A percentile compares a stretch with the other conserved stretches of the same genome.
Evolutionary conservation across 2,329 filamentous ascomycete species (phyloP).

Genomic region (Penicillium sp.): DNA sequence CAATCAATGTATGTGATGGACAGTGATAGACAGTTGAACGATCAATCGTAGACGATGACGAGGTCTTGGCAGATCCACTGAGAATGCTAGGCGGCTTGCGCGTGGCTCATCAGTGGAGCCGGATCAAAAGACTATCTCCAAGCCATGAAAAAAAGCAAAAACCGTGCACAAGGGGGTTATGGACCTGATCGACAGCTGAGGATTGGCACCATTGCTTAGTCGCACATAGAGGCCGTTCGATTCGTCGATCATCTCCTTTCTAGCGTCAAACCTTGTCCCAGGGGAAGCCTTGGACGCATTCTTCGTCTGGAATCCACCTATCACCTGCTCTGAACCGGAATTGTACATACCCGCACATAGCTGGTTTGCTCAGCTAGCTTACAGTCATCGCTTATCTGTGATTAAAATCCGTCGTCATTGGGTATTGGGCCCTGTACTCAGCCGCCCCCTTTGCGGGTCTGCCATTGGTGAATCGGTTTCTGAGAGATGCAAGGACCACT

Average conservation of each 20-base stretch:
- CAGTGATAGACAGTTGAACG: constrained; percentile 5
- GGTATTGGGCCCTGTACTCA: neutral
- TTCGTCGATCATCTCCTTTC: constrained; percentile 22
- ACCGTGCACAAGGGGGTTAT: constrained; percentile 3
- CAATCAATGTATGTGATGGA: constrained; percentile 1
- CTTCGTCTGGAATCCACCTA: constrained; percentile 15
- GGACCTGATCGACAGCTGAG: constrained; percentile 18
- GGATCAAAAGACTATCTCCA: neutral
- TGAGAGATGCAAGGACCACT: constrained; percentile 6
- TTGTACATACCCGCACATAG: constrained; percentile 8
- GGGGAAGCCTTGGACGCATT: constrained; percentile 11
- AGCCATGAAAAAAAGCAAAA: neutral
- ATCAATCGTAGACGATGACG: constrained; percentile 5
- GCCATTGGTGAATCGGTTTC: neutral
- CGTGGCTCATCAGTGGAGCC: constrained; percentile 10
- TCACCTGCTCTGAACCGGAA: constrained; percentile 10
- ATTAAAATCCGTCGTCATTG: constrained; percentile 7
- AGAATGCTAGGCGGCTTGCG: neutral
- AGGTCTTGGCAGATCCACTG: constrained; percentile 5
- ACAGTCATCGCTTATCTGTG: neutral
- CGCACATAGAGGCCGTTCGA: constrained; percentile 14
- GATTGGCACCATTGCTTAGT: constrained; percentile 16
- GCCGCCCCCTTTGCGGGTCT: constrained; percentile 4
- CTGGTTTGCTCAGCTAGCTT: constrained; percentile 2
- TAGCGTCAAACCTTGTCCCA: constrained; percentile 19